Conservation (phyloP, 768 basidiomycete species). For the Myochromella boudieri region DNA sequence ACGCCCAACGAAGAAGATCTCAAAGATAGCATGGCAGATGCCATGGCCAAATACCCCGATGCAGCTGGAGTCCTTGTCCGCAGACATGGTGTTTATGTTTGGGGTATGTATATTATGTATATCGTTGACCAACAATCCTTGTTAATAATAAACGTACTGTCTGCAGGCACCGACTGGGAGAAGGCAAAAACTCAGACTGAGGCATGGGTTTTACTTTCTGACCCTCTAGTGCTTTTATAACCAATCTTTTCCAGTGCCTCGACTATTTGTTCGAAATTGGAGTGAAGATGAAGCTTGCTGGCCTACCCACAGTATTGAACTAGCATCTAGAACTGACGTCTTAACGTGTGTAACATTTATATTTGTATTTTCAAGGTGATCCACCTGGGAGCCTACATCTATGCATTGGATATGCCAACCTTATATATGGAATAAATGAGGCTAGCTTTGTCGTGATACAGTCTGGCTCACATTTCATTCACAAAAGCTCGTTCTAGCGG, state of each 20-base stretch:
- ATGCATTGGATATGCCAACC: too few species aligned
- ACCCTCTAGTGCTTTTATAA: constrained; percentile 7
- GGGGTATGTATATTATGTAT: constrained; percentile 51
- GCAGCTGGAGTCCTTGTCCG: constrained; percentile 78
- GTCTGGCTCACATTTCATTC: too few species aligned
- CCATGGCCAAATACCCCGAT: constrained; percentile 78
- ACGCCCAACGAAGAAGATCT: constrained; percentile 90
- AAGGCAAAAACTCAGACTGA: constrained; percentile 90
- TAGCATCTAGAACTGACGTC: too few species aligned
- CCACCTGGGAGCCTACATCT: too few species aligned
- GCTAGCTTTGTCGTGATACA: too few species aligned
- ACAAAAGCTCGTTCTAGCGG: too few species aligned
- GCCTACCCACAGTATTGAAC: constrained; percentile 48
- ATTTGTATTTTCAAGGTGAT: too few species aligned
- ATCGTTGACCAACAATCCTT: neutral
- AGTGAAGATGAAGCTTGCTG: constrained; percentile 76
- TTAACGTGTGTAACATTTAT: too few species aligned
- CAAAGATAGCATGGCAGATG: constrained; percentile 84
- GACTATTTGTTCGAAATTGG: constrained; percentile 91
- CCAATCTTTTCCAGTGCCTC: constrained; percentile 60
- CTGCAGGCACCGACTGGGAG: constrained; percentile 70
- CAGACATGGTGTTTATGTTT: constrained; percentile 81
- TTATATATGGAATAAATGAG: too few species aligned
- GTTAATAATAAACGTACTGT: constrained; percentile 5
- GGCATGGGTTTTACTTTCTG: constrained; percentile 31